Conservation (phyloP, 1,284 basidiomycete genomes). For the Ceratobasidium sp. region DNA sequence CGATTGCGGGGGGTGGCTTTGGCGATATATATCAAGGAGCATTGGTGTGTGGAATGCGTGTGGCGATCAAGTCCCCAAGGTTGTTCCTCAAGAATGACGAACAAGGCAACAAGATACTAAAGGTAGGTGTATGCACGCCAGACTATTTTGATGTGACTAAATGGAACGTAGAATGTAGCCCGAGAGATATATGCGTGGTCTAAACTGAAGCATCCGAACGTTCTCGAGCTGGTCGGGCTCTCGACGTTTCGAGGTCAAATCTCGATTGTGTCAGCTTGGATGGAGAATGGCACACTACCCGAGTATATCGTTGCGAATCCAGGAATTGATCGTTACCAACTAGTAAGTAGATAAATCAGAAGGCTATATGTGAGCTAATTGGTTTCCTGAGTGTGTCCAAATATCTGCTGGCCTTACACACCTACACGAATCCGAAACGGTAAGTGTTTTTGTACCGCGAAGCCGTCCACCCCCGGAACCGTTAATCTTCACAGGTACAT, state of each 20-base stretch:
- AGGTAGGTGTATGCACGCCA: background rate
- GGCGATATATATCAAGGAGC: slow-evolving; percentile 8
- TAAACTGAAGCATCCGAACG: slow-evolving; percentile 10
- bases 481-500: slow-evolving; percentile 2
- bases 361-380: background rate
- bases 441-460: background rate
- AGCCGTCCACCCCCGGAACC: no score
- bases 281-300: slow-evolving; percentile 6
- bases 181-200: slow-evolving; percentile 34
- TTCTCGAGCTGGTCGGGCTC: slow-evolving; percentile 11
- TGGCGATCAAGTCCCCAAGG: slow-evolving; percentile 17
- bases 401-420: slow-evolving; percentile 16
- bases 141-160: no score
- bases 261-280: slow-evolving; percentile 34
- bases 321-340: background rate
- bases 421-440: background rate
- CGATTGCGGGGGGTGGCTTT: slow-evolving; percentile 1
- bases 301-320: background rate
- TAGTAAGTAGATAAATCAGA: background rate
- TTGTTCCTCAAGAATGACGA: background rate
- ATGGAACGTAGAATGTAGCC: background rate
- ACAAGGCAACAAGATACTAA: background rate
- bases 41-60: background rate
- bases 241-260: slow-evolving; percentile 5
- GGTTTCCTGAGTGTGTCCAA: slow-evolving; percentile 11